Evolutionary conservation across 2,329 filamentous ascomycete species (phyloP).

Genomic region (Microdochium bolleyi): DNA sequence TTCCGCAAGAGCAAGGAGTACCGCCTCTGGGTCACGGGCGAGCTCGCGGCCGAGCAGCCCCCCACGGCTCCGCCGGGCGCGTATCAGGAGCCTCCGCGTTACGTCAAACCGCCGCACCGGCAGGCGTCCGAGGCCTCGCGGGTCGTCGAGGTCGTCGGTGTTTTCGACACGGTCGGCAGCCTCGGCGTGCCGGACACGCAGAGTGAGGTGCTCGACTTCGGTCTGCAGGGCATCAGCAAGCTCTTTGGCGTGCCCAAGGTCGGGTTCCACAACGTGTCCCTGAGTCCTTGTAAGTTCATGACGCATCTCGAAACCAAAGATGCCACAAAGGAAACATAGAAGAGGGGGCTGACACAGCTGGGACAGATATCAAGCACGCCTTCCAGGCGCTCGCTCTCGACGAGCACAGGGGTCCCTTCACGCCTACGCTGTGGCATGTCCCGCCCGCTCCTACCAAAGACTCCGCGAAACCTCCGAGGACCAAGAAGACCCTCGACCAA

Average conservation of each 20-base stretch:
- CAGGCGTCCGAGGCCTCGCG: conserved; percentile 3
- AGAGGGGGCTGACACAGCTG: background rate
- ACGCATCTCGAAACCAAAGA: too few relatives aligned
- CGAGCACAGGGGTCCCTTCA: conserved; percentile 32
- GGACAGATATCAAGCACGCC: conserved; percentile 21
- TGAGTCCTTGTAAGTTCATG: conserved; percentile 9
- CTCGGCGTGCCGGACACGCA: conserved; percentile 19
- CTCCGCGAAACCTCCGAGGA: conserved; percentile 9
- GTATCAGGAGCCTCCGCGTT: conserved; percentile 1
- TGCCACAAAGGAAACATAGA: too few relatives aligned
- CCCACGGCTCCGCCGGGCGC: background rate
- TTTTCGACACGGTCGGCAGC: conserved; percentile 22
- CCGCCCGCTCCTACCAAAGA: conserved; percentile 9
- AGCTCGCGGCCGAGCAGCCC: background rate
- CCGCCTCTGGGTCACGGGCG: conserved; percentile 5
- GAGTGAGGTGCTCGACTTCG: background rate
- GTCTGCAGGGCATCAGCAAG: conserved; percentile 8
- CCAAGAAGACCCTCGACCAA: conserved; percentile 2
- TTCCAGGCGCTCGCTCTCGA: conserved; percentile 29
- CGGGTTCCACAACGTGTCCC: conserved; percentile 7
- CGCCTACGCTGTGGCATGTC: conserved; percentile 43
- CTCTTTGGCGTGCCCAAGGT: conserved; percentile 7
- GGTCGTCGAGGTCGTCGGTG: conserved; percentile 18
- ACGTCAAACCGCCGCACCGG: conserved; percentile 1
- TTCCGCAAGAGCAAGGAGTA: conserved; percentile 4